Percentiles rank a stretch among this genome's conserved stretches.
These are phyloP conservation scores for Lyophyllum decastes DNA, from an alignment of 768 basidiomycete species.

Conservation along the genomic window DNA sequence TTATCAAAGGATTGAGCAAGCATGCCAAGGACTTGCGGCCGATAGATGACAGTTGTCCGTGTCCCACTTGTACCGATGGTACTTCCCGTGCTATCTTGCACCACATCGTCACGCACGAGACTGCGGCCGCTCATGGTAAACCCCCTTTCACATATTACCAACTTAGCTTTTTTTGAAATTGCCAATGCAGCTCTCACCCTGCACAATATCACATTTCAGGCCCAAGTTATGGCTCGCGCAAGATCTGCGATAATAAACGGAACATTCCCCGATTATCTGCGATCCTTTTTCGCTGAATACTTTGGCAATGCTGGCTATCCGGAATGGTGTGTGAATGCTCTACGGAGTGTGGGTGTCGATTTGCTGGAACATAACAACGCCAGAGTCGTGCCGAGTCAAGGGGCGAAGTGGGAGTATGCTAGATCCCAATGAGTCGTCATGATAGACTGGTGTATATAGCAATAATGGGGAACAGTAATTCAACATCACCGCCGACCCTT, in stretches of 20 bases:
- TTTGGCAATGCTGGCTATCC: constrained; percentile 81
- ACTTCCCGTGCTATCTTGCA: constrained; percentile 76
- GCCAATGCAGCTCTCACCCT: constrained; percentile 64
- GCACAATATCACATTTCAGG: constrained; percentile 86
- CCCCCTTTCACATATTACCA: constrained; percentile 13
- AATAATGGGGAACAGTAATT: neutral
- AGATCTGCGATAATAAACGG: constrained; percentile 79
- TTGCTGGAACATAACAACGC: constrained; percentile 58
- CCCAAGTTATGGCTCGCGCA: constrained; percentile 83
- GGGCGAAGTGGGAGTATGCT: constrained; percentile 83
- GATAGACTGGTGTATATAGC: neutral
- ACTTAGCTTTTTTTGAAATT: constrained; percentile 14
- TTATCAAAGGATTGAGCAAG: constrained; percentile 60
- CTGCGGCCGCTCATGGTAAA: constrained; percentile 82
- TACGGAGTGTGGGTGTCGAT: constrained; percentile 83
- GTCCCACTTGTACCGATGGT: constrained; percentile 76
- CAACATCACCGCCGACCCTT: constrained; percentile 43
- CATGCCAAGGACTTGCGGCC: constrained; percentile 68
- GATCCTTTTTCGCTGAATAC: constrained; percentile 74
- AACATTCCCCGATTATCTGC: constrained; percentile 77
- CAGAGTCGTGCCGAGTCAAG: constrained; percentile 58
- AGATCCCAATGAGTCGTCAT: constrained; percentile 24
- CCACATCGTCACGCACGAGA: constrained; percentile 77
- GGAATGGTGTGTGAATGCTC: constrained; percentile 85
- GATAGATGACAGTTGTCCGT: constrained; percentile 80